phyloP scores from a whole-genome alignment of 2,329 filamentous ascomycete genomes.

The Lachnum nothofagi region DNA sequence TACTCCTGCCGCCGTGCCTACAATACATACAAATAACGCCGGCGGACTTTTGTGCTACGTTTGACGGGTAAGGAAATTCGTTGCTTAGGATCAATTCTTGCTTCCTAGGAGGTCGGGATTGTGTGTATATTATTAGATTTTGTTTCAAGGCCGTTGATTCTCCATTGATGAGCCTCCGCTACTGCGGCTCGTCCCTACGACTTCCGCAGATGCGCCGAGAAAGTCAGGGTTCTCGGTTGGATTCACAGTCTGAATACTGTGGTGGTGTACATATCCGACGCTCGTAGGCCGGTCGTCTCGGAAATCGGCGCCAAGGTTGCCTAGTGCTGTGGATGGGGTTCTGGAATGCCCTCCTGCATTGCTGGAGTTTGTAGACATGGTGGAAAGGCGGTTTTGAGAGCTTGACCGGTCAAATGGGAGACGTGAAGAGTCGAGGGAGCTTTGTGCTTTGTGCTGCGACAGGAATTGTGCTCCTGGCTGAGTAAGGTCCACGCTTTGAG shows the following conservation, averaged over 20 bases:
- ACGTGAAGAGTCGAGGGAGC: conserved; percentile 32
- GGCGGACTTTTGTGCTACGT: not conserved
- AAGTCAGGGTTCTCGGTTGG: conserved; percentile 44
- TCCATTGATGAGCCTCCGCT: conserved; percentile 24
- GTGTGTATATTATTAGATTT: not conserved
- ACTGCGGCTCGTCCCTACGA: conserved; percentile 41
- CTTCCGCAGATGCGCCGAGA: conserved; percentile 51
- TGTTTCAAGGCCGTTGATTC: conserved; percentile 11
- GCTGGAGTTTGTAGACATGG: conserved; percentile 46
- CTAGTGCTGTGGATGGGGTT: conserved; percentile 19
- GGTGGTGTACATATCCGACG: conserved; percentile 53
- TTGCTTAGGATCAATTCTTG: not conserved
- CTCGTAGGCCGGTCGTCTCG: conserved; percentile 48
- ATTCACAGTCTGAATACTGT: conserved; percentile 52
- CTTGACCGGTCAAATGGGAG: conserved; percentile 55
- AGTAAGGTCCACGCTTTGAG: conserved; percentile 26
- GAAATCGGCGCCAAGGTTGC: conserved; percentile 31
- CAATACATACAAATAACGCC: not conserved
- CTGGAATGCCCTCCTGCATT: conserved; percentile 40
- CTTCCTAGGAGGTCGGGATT: not conserved
- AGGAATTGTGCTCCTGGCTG: conserved; percentile 8
- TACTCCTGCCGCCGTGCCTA: not conserved
- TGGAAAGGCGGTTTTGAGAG: conserved; percentile 49
- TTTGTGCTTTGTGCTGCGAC: conserved; percentile 16
- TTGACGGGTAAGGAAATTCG: conserved; percentile 10